phyloP scores from a whole-genome alignment of 805 yeast genomes.

The Zygosaccharomyces siamensis region DNA sequence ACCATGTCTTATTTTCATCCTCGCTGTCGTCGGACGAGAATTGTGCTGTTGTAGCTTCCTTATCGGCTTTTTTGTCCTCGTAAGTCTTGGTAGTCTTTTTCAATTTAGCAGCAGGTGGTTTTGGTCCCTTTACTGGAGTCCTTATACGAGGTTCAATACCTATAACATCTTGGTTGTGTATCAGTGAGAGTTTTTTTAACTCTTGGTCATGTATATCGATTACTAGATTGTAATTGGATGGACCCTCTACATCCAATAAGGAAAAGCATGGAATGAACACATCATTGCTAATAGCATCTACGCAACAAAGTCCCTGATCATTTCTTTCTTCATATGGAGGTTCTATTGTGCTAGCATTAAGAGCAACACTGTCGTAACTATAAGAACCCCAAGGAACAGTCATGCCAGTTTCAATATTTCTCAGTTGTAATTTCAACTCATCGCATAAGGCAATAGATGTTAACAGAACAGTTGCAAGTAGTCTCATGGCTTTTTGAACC shows the following conservation, averaged over 20 bases:
- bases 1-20: conserved; percentile 21
- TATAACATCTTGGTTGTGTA: conserved; percentile 11
- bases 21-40: conserved; percentile 20
- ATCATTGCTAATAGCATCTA: conserved; percentile 19
- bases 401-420: conserved; percentile 3
- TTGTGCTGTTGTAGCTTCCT: conserved; percentile 18
- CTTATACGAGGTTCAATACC: conserved; percentile 20
- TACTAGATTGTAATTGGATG: conserved; percentile 25
- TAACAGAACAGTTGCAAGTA: neutral
- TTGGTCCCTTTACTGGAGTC: conserved; percentile 20
- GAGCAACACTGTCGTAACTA: conserved; percentile 4
- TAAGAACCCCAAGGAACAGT: conserved; percentile 6
- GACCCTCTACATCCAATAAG: conserved; percentile 19
- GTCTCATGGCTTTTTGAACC: neutral
- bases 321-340: neutral
- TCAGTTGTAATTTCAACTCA: conserved; percentile 6
- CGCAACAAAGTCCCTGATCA: conserved; percentile 16
- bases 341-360: conserved; percentile 1
- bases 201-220: conserved; percentile 17
- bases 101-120: conserved; percentile 22
- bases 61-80: conserved; percentile 25
- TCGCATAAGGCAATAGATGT: conserved; percentile 4
- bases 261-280: conserved; percentile 22
- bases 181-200: conserved; percentile 21
- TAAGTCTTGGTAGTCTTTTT: conserved; percentile 32